Percentiles rank a stretch among this genome's conserved stretches.
These are phyloP conservation scores for Termitomyces sp. DNA, from an alignment of 768 basidiomycete genomes.

Conservation along the genomic window DNA sequence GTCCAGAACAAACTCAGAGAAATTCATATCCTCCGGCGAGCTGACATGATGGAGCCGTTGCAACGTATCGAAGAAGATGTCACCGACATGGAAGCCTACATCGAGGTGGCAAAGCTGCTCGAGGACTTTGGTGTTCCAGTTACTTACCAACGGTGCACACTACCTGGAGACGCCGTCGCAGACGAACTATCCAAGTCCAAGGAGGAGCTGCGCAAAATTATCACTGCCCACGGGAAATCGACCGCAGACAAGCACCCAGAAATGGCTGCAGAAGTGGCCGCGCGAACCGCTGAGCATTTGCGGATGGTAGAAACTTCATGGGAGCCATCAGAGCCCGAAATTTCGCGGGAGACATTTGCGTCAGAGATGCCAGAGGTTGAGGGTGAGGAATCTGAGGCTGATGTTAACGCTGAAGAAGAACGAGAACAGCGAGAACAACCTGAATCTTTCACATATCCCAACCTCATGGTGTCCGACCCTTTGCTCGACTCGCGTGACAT, in stretches of 20 bases:
- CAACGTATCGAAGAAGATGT: neutral
- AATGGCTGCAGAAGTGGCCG: constrained; percentile 8
- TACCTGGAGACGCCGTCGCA: too few relatives aligned
- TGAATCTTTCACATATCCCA: constrained; percentile 36
- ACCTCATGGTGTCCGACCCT: constrained; percentile 63
- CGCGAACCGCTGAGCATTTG: neutral
- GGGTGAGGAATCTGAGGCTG: neutral
- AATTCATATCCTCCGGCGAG: neutral
- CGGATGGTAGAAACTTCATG: too few relatives aligned
- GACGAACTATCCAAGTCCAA: neutral
- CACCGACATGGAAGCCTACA: neutral
- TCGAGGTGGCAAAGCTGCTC: neutral
- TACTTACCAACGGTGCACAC: neutral
- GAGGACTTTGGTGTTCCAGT: neutral
- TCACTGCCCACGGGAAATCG: neutral
- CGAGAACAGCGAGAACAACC: neutral
- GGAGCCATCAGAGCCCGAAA: neutral
- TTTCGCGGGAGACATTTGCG: too few relatives aligned
- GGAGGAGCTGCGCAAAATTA: neutral
- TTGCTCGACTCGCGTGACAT: constrained; percentile 61
- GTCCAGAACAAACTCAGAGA: neutral
- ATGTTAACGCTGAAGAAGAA: neutral
- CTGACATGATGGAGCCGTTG: neutral
- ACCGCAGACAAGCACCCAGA: neutral
- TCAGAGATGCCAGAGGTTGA: neutral